Conservation (phyloP, 2,329 filamentous ascomycete genomes). For the Gremmenia infestans region DNA sequence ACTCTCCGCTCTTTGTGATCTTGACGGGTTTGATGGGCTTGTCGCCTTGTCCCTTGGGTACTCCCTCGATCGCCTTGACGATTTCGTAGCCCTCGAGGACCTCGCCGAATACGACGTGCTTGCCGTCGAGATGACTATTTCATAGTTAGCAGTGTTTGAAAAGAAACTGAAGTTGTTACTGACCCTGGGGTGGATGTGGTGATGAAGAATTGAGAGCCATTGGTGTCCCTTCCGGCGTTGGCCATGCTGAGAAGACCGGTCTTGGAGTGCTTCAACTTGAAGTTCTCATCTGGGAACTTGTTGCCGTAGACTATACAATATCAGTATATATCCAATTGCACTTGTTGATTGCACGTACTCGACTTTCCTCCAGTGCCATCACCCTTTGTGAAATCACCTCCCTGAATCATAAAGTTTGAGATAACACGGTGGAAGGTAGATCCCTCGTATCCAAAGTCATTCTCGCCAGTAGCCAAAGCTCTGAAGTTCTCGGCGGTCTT, state of each 20-base stretch:
- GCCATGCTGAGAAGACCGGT: slow-evolving; percentile 80
- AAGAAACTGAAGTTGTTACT: slow-evolving; percentile 26
- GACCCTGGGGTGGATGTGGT: slow-evolving; percentile 75
- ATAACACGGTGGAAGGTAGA: slow-evolving; percentile 87
- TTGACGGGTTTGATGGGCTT: slow-evolving; percentile 65
- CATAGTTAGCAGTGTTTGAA: slow-evolving; percentile 13
- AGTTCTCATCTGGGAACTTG: slow-evolving; percentile 87
- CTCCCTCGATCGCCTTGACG: slow-evolving; percentile 72
- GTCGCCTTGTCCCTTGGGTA: slow-evolving; percentile 60
- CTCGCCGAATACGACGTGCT: slow-evolving; percentile 84
- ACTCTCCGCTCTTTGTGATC: slow-evolving; percentile 79
- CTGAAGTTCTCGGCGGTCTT: slow-evolving; percentile 72
- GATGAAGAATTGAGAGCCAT: slow-evolving; percentile 88
- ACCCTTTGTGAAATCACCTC: slow-evolving; percentile 79
- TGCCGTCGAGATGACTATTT: slow-evolving; percentile 71
- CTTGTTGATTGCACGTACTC: slow-evolving; percentile 46
- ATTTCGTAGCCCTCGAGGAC: slow-evolving; percentile 81
- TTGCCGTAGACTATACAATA: slow-evolving; percentile 64
- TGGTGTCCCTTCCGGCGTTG: slow-evolving; percentile 80
- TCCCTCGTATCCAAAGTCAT: slow-evolving; percentile 78
- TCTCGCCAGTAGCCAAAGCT: slow-evolving; percentile 77
- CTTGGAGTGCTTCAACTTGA: slow-evolving; percentile 90
- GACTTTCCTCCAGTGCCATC: slow-evolving; percentile 84
- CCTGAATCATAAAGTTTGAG: slow-evolving; percentile 89
- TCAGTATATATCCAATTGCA: slow-evolving; percentile 12